Evolutionary conservation across 176 grass and related monocot genomes (phyloP).

Genomic region (Avena sativa): DNA sequence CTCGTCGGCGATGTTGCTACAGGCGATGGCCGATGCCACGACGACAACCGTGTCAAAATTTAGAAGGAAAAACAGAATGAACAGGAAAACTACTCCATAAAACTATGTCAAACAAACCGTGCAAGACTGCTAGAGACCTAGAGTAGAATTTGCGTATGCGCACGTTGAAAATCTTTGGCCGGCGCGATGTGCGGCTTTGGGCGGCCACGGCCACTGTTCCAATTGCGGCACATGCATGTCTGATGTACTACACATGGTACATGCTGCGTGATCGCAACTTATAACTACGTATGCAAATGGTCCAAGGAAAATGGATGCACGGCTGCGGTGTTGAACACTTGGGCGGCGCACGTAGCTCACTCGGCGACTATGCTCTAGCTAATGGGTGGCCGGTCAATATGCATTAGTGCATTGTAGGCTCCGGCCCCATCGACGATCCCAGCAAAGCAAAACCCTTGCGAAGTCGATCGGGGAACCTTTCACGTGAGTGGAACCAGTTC

Average conservation of each 20-base stretch:
- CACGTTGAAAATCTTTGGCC: neutral
- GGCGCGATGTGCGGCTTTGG: neutral
- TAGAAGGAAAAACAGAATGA: too few species aligned
- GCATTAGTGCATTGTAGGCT: too few species aligned
- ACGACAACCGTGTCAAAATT: neutral
- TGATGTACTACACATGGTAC: neutral
- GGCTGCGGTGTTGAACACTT: too few species aligned
- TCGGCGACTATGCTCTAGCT: too few species aligned
- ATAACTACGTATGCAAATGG: neutral
- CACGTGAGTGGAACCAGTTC: neutral
- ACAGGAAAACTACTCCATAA: too few species aligned
- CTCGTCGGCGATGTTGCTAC: neutral
- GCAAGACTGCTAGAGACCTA: too few species aligned
- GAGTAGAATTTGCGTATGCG: neutral
- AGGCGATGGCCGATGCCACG: neutral
- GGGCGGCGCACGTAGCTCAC: too few species aligned
- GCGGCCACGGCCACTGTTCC: conserved; percentile 3
- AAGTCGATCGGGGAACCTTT: neutral
- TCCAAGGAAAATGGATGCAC: neutral
- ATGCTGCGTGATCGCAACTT: neutral
- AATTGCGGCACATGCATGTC: neutral
- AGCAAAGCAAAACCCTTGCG: too few species aligned
- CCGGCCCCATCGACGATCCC: too few species aligned
- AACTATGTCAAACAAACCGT: neutral
- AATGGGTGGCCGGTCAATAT: too few species aligned